phyloP scores from a whole-genome alignment of 1,139 yeast species.

The Meyerozyma smithsonii region DNA sequence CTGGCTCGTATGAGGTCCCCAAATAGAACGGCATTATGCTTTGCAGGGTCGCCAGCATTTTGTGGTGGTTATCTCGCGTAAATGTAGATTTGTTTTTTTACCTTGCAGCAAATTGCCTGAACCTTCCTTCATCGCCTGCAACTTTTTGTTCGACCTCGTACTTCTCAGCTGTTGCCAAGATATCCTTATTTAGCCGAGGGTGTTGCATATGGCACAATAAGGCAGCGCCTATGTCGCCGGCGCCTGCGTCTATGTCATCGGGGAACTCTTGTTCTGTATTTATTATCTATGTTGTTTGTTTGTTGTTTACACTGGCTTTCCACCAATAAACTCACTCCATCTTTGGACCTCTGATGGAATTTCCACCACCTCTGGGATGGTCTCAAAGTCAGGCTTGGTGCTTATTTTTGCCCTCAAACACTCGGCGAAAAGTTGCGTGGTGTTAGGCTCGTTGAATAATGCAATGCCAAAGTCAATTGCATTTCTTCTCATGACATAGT shows the following conservation, averaged over 20 bases:
- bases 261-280: not conserved
- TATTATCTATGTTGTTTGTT: not conserved
- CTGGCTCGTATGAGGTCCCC: not conserved
- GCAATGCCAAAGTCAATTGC: slow-evolving; percentile 98
- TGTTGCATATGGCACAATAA: too few species aligned
- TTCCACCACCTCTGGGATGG: slow-evolving; percentile 40
- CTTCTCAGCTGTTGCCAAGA: too few species aligned
- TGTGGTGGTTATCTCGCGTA: not conserved
- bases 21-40: not conserved
- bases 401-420: slow-evolving; percentile 74
- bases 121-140: too few species aligned
- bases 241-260: not conserved
- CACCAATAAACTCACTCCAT: slow-evolving; percentile 96
- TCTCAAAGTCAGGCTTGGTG: slow-evolving; percentile 42
- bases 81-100: too few species aligned
- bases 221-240: too few species aligned
- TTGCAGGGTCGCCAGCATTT: not conserved
- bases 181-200: too few species aligned
- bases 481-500: slow-evolving; percentile 96
- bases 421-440: slow-evolving; percentile 80
- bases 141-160: too few species aligned
- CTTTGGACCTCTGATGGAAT: slow-evolving; percentile 84
- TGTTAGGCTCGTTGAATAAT: slow-evolving; percentile 91
- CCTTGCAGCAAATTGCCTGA: too few species aligned
- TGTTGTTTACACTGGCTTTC: slow-evolving; percentile 63